phyloP scores from a whole-genome alignment of 2,329 filamentous ascomycete species.

The Fusarium sp. region DNA sequence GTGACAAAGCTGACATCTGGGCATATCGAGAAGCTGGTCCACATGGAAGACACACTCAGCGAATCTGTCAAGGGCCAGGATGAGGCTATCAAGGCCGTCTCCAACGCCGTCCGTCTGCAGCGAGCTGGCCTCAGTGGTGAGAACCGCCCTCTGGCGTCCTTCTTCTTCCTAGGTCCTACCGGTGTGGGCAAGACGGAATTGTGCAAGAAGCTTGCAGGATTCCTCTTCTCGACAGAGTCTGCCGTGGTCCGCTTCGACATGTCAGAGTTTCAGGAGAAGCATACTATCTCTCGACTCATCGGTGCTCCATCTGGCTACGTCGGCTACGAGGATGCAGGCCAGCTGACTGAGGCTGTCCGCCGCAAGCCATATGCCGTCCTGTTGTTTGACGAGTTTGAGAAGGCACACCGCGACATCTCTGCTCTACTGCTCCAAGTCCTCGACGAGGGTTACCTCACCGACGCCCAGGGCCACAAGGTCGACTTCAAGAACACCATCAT shows the following conservation, averaged over 20 bases:
- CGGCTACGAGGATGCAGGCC: conserved; percentile 96
- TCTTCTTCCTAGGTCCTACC: conserved; percentile 98
- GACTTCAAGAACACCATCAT: conserved; percentile 98
- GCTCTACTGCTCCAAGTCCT: conserved; percentile 93
- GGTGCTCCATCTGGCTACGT: conserved; percentile 95
- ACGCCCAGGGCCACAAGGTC: conserved; percentile 95
- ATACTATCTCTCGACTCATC: conserved; percentile 93
- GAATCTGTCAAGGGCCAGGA: conserved; percentile 93
- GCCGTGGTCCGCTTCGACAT: conserved; percentile 97
- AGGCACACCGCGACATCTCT: conserved; percentile 95
- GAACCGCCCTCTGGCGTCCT: conserved; percentile 91
- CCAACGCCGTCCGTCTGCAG: conserved; percentile 94
- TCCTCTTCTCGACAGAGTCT: conserved; percentile 92
- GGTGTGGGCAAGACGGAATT: conserved; percentile 98
- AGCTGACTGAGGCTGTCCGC: conserved; percentile 94
- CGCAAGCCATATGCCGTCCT: conserved; percentile 96
- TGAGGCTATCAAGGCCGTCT: conserved; percentile 90
- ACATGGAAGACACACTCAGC: conserved; percentile 93
- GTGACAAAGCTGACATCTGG: conserved; percentile 93
- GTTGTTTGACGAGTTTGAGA: conserved; percentile 97
- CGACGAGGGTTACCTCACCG: conserved; percentile 96
- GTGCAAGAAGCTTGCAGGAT: conserved; percentile 94
- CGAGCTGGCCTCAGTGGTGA: conserved; percentile 92
- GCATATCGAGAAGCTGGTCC: conserved; percentile 93
- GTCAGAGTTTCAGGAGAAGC: conserved; percentile 98